Percentiles rank a stretch among this genome's conserved stretches.
Conservation (phyloP, 176 grass and related monocot genomes). For the Lolium perenne region DNA sequence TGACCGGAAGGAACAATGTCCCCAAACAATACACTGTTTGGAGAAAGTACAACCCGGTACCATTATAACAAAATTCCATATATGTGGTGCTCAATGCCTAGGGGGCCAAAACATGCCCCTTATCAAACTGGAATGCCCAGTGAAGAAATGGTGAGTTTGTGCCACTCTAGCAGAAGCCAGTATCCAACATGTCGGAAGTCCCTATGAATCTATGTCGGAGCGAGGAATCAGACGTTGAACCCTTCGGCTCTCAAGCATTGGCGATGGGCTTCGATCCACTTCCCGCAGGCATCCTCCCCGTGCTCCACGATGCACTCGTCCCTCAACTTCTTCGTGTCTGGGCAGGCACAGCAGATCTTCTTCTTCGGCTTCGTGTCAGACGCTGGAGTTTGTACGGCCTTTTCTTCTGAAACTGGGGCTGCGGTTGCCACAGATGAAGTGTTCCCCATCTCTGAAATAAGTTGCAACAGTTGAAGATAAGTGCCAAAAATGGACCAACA, state of each 20-base stretch:
- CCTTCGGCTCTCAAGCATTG: conserved; percentile 72
- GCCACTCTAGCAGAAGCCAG: conserved; percentile 24
- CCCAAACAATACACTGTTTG: not conserved
- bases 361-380: conserved; percentile 72
- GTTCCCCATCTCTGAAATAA: conserved; percentile 53
- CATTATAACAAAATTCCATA: not conserved
- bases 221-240: conserved; percentile 52
- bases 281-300: conserved; percentile 72
- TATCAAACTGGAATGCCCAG: conserved; percentile 24
- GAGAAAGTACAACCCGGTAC: not conserved
- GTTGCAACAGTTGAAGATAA: not conserved
- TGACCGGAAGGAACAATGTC: conserved; percentile 12
- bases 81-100: not conserved
- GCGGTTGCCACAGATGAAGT: conserved; percentile 20
- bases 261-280: conserved; percentile 78
- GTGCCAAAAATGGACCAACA: not conserved
- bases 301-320: conserved; percentile 82
- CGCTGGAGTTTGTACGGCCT: conserved; percentile 15
- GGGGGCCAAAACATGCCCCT: not conserved
- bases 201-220: not conserved
- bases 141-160: conserved; percentile 33
- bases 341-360: conserved; percentile 93
- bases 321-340: conserved; percentile 69
- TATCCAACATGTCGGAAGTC: not conserved
- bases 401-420: conserved; percentile 9